Percentiles rank a stretch among this genome's conserved stretches.
Evolutionary conservation across 176 grass and related monocot species (phyloP).

Genomic region (Chrysopogon serrulatus): DNA sequence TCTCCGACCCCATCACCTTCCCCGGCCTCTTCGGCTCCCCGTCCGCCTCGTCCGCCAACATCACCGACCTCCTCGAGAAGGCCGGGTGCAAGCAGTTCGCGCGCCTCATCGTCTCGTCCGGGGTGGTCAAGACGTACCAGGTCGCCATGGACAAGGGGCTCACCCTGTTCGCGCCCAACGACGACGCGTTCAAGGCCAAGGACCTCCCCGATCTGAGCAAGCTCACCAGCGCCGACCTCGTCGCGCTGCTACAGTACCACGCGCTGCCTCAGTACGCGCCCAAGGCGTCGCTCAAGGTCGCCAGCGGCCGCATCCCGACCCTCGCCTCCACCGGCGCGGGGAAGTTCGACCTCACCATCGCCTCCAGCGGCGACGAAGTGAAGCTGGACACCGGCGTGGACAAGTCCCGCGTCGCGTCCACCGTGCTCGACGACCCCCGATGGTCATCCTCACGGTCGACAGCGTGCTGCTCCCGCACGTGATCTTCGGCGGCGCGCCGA

Average conservation of each 20-base stretch:
- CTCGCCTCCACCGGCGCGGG: slow-evolving; percentile 69
- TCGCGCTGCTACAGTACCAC: slow-evolving; percentile 90
- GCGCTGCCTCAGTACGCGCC: slow-evolving; percentile 83
- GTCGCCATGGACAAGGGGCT: slow-evolving; percentile 86
- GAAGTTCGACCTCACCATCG: slow-evolving; percentile 80
- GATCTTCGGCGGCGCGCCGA: slow-evolving; percentile 65
- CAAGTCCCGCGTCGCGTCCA: slow-evolving; percentile 82
- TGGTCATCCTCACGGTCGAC: slow-evolving; percentile 75
- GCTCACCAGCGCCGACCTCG: slow-evolving; percentile 72
- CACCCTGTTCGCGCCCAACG: slow-evolving; percentile 86
- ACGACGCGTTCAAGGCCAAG: slow-evolving; percentile 85
- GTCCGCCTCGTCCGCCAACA: slow-evolving; percentile 53
- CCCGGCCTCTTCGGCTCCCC: slow-evolving; percentile 64
- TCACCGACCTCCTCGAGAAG: slow-evolving; percentile 85
- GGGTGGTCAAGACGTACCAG: slow-evolving; percentile 80
- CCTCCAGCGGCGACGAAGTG: slow-evolving; percentile 74
- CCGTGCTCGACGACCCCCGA: slow-evolving; percentile 78
- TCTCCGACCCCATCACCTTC: slow-evolving; percentile 85
- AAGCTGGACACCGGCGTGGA: slow-evolving; percentile 75
- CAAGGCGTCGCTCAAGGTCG: slow-evolving; percentile 85
- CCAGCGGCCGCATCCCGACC: slow-evolving; percentile 52
- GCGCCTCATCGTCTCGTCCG: slow-evolving; percentile 61
- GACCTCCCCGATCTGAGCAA: slow-evolving; percentile 67
- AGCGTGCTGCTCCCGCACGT: slow-evolving; percentile 56
- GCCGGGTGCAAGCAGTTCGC: slow-evolving; percentile 96